Conservation (phyloP, 768 basidiomycete species). For the Russula brevipes region DNA sequence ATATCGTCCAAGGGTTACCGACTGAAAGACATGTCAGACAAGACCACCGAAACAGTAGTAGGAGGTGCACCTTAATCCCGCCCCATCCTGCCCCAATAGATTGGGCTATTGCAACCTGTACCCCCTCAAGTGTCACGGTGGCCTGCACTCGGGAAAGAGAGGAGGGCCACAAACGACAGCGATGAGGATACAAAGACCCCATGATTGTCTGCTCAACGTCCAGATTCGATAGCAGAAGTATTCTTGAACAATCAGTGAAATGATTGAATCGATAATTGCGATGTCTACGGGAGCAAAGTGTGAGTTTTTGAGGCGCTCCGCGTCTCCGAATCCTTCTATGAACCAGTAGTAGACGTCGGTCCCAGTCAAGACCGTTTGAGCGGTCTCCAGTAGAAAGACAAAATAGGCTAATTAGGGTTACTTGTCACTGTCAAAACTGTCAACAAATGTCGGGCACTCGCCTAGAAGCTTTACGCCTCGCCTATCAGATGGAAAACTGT, state of each 20-base stretch:
- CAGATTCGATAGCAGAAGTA: conserved; percentile 12
- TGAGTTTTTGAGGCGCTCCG: neutral
- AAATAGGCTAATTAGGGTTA: neutral
- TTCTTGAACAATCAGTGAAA: neutral
- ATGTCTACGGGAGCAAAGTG: neutral
- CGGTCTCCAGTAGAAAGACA: conserved; percentile 1
- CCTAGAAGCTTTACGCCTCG: neutral
- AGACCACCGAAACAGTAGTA: neutral
- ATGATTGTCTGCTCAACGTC: neutral
- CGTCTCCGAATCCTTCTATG: neutral
- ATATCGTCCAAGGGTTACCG: neutral
- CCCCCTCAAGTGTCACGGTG: too few species aligned
- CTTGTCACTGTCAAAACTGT: neutral
- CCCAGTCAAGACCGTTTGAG: neutral
- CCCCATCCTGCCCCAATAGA: conserved; percentile 12
- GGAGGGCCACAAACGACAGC: neutral
- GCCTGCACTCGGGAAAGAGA: neutral
- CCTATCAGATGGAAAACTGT: conserved; percentile 1
- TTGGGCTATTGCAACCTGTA: neutral
- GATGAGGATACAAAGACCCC: neutral
- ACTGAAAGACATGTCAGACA: neutral
- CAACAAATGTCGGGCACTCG: neutral
- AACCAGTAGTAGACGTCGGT: conserved; percentile 12
- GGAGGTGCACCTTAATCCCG: neutral
- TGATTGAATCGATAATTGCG: neutral